These are phyloP conservation scores for Neurospora sp. DNA, from an alignment of 2,329 filamentous ascomycete species.

Conservation along the genomic window DNA sequence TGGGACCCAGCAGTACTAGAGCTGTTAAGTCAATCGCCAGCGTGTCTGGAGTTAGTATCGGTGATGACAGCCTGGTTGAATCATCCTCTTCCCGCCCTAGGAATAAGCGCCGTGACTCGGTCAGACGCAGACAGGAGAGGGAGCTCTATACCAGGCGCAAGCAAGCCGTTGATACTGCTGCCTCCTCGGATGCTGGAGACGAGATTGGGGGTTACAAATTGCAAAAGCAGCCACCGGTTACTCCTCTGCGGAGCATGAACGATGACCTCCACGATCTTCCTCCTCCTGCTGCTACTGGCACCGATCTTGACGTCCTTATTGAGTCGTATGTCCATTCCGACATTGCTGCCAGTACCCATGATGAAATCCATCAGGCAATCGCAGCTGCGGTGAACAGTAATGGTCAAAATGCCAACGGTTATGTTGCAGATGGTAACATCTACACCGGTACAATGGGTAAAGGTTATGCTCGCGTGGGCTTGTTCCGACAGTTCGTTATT, in stretches of 20 bases:
- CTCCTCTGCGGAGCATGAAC: slow-evolving; percentile 45
- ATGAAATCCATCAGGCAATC: slow-evolving; percentile 69
- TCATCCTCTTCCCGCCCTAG: slow-evolving; percentile 56
- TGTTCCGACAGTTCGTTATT: slow-evolving; percentile 76
- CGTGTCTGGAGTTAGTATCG: slow-evolving; percentile 64
- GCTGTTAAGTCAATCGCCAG: slow-evolving; percentile 88
- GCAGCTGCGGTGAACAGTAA: slow-evolving; percentile 57
- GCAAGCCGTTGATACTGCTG: slow-evolving; percentile 52
- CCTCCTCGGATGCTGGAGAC: slow-evolving; percentile 47
- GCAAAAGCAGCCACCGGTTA: slow-evolving; percentile 32
- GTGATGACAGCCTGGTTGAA: slow-evolving; percentile 54
- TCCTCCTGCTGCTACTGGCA: slow-evolving; percentile 50
- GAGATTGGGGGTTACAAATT: slow-evolving; percentile 42
- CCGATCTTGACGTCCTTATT: slow-evolving; percentile 75
- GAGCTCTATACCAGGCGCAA: slow-evolving; percentile 83
- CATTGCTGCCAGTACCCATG: slow-evolving; percentile 61
- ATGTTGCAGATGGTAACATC: slow-evolving; percentile 37
- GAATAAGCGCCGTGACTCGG: slow-evolving; percentile 64
- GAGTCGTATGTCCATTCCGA: slow-evolving; percentile 67
- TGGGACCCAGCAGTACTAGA: slow-evolving; percentile 76
- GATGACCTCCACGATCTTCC: slow-evolving; percentile 62
- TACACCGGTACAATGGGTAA: slow-evolving; percentile 55
- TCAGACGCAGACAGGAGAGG: slow-evolving; percentile 78
- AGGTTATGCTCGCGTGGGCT: slow-evolving; percentile 74
- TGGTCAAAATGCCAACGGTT: slow-evolving; percentile 47